Conservation (phyloP, 257 asterid species). For the Mitragyna speciosa region DNA sequence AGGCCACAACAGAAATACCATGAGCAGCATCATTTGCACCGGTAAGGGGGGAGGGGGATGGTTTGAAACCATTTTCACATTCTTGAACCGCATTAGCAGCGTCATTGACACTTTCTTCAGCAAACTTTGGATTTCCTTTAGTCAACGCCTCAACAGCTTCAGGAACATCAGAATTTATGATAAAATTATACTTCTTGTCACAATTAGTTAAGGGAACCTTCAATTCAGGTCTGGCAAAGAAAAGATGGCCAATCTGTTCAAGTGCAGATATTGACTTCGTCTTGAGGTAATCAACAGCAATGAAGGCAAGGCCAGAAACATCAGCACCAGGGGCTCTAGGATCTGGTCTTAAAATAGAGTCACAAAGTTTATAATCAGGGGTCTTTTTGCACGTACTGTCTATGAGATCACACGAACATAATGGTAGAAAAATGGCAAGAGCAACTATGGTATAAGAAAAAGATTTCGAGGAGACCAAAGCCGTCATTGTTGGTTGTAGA, state of each 20-base stretch:
- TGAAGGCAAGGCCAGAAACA: conserved; percentile 18
- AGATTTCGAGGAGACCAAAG: background rate
- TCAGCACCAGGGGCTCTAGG: conserved; percentile 8
- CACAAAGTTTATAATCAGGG: conserved; percentile 18
- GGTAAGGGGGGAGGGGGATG: conserved; percentile 18
- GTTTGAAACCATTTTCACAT: conserved; percentile 23
- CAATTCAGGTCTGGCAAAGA: background rate
- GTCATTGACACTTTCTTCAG: conserved; percentile 27
- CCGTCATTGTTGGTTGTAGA: background rate
- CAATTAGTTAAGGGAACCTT: conserved; percentile 14
- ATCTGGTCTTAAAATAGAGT: background rate
- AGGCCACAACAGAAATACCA: background rate
- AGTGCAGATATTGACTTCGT: background rate
- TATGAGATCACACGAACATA: conserved; percentile 7
- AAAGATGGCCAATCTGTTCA: background rate
- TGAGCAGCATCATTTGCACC: conserved; percentile 7
- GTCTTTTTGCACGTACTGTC: conserved; percentile 10
- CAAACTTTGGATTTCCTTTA: conserved; percentile 34
- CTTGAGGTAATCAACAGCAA: conserved; percentile 23
- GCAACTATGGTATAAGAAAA: background rate
- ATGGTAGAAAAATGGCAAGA: conserved; percentile 2
- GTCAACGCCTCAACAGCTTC: conserved; percentile 33
- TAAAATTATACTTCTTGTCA: background rate
- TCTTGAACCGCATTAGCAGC: conserved; percentile 20
- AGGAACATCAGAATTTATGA: conserved; percentile 8